A percentile compares a stretch with the other conserved stretches of the same genome.
phyloP scores from a whole-genome alignment of 345 rosid genomes.

The Populus pruinosa region DNA sequence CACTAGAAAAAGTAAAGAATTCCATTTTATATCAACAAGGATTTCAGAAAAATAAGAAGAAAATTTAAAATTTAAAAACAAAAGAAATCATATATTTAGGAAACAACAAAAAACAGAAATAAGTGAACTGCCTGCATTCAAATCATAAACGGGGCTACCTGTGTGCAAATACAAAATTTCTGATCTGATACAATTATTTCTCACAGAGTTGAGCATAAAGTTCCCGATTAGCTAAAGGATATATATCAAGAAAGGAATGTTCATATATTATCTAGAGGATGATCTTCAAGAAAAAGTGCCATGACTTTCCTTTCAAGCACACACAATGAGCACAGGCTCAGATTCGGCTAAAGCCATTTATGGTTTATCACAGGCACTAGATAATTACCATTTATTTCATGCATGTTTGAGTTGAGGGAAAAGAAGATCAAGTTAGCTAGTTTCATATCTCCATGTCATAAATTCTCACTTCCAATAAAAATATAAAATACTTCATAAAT shows the following conservation, averaged over 20 bases:
- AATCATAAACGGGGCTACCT: neutral
- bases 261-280: neutral
- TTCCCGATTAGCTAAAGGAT: neutral
- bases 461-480: neutral
- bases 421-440: neutral
- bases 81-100: neutral
- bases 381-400: neutral
- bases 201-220: neutral
- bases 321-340: neutral
- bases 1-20: neutral
- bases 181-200: neutral
- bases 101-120: neutral
- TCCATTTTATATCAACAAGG: neutral
- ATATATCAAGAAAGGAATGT: neutral
- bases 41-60: neutral
- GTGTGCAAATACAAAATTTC: neutral
- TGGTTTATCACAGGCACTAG: neutral
- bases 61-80: neutral
- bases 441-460: neutral
- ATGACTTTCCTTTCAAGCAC: neutral
- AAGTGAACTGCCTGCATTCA: neutral
- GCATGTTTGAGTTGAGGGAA: neutral
- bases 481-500: neutral
- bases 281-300: neutral
- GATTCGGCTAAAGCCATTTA: neutral